Percentiles rank a stretch among this genome's conserved stretches.
These are phyloP conservation scores for Agaricus sinodeliciosus DNA, from an alignment of 768 basidiomycete species.

Conservation along the genomic window DNA sequence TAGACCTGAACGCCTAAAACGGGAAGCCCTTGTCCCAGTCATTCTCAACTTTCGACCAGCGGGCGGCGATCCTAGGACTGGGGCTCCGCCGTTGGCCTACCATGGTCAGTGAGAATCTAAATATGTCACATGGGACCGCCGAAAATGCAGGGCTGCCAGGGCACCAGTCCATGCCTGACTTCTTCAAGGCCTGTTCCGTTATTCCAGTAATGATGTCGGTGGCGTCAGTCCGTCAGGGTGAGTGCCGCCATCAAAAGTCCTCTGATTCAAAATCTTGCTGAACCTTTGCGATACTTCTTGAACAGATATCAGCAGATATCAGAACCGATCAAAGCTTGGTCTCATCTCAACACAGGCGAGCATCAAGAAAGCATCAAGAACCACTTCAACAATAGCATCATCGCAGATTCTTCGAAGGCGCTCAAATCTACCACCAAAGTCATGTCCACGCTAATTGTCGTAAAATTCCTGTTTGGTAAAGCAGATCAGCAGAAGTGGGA, in stretches of 20 bases:
- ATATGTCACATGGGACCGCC: not conserved
- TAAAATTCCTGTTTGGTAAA: not conserved
- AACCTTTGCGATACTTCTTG: slow-evolving; percentile 5
- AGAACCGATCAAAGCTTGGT: slow-evolving; percentile 2
- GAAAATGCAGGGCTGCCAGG: not conserved
- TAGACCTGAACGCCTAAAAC: not conserved
- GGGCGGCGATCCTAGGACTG: no score
- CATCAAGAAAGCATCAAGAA: not conserved
- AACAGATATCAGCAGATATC: not conserved
- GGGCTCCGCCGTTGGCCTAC: not conserved
- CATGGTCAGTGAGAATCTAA: not conserved
- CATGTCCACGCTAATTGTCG: not conserved
- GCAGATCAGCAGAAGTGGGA: not conserved
- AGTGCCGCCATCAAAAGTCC: not conserved
- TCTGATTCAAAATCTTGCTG: not conserved
- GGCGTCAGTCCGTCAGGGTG: not conserved
- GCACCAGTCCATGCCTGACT: not conserved
- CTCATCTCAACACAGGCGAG: not conserved
- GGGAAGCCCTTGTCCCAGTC: not conserved
- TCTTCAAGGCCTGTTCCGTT: not conserved
- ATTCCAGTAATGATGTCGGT: not conserved
- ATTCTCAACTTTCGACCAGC: not conserved
- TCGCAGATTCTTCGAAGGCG: not conserved
- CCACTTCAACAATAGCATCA: not conserved
- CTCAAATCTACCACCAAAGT: not conserved